These are phyloP conservation scores for Penicillium canescens DNA, from an alignment of 495 filamentous ascomycete species.

Conservation along the genomic window DNA sequence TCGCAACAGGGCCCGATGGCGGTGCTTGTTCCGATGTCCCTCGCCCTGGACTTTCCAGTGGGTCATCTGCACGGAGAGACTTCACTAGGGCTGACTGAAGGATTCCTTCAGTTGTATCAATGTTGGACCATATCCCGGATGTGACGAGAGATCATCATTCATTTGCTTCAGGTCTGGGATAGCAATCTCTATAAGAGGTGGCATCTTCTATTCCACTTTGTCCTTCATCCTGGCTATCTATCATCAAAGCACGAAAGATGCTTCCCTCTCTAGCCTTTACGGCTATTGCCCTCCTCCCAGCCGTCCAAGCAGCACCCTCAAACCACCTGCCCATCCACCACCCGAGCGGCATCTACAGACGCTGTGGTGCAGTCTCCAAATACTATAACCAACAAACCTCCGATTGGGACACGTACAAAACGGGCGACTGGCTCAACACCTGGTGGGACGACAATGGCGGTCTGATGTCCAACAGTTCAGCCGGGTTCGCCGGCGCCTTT, in stretches of 20 bases:
- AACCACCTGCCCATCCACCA: slow-evolving; percentile 1
- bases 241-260: slow-evolving; percentile 2
- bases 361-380: slow-evolving; percentile 21
- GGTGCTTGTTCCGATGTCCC: background rate
- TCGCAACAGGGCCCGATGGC: background rate
- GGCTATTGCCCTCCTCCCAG: slow-evolving; percentile 7
- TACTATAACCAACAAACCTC: slow-evolving; percentile 20
- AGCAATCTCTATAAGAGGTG: too few relatives aligned
- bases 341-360: slow-evolving; percentile 4
- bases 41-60: background rate
- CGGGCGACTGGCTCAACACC: slow-evolving; percentile 23
- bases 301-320: slow-evolving; percentile 8
- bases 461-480: slow-evolving; percentile 10
- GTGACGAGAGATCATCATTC: too few relatives aligned
- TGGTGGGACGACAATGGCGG: slow-evolving; percentile 20
- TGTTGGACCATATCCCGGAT: too few relatives aligned
- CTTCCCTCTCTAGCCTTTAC: slow-evolving; percentile 1
- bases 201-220: too few relatives aligned
- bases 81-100: background rate
- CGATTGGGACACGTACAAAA: slow-evolving; percentile 21
- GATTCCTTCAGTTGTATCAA: background rate
- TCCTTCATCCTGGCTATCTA: background rate
- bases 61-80: background rate
- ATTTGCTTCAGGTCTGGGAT: too few relatives aligned
- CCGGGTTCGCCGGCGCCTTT: slow-evolving; percentile 24